phyloP scores from a whole-genome alignment of 2,329 filamentous ascomycete genomes.

The Beauveria medogensis region DNA sequence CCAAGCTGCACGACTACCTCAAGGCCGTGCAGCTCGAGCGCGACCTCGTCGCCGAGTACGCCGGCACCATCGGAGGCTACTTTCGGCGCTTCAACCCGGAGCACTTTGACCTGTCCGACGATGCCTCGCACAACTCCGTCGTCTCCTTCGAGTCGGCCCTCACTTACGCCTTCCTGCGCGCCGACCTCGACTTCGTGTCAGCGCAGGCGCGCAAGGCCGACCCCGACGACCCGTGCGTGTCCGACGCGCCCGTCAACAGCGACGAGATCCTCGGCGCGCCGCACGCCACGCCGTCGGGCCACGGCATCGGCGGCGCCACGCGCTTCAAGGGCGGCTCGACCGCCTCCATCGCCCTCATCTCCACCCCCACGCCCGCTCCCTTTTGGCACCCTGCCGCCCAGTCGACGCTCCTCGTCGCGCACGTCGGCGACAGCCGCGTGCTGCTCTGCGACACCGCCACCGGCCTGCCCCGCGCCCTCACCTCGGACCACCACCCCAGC shows the following conservation, averaged over 20 bases:
- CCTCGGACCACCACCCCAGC: conserved; percentile 88
- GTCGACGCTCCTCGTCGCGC: conserved; percentile 75
- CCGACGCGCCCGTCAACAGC: conserved; percentile 73
- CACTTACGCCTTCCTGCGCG: conserved; percentile 86
- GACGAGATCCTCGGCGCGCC: conserved; percentile 70
- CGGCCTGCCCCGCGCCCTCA: conserved; percentile 71
- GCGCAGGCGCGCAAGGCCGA: conserved; percentile 80
- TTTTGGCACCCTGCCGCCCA: conserved; percentile 92
- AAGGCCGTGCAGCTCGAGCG: conserved; percentile 63
- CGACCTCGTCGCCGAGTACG: conserved; percentile 68
- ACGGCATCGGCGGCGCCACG: conserved; percentile 61
- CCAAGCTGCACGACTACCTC: conserved; percentile 44
- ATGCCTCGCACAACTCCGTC: conserved; percentile 24
- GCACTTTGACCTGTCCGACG: conserved; percentile 50
- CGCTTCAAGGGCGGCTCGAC: conserved; percentile 94
- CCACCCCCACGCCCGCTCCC: conserved; percentile 80
- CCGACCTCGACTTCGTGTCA: conserved; percentile 88
- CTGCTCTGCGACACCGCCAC: conserved; percentile 81
- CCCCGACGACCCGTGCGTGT: conserved; percentile 58
- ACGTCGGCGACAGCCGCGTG: conserved; percentile 89
- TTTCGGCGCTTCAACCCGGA: conserved; percentile 84
- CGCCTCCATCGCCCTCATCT: conserved; percentile 81
- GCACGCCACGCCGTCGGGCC: conserved; percentile 44
- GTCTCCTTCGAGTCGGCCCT: conserved; percentile 69
- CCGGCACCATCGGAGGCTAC: conserved; percentile 81